Conservation (phyloP, 1,284 basidiomycete species). For the Stygiomarasmius scandens region DNA sequence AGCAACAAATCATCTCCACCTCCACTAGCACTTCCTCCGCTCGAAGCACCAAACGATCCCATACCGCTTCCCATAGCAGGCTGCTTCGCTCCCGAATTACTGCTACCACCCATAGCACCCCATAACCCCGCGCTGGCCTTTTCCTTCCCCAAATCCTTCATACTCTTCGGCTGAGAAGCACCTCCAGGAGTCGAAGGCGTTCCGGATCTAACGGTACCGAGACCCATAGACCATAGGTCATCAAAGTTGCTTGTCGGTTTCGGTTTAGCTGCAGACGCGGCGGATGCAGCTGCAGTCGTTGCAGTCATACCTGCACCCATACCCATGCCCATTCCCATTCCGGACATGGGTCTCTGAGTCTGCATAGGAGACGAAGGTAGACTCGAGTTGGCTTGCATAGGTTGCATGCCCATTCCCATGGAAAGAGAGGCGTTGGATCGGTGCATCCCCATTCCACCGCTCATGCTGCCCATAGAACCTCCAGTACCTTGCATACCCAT, state of each 20-base stretch:
- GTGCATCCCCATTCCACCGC: conserved; percentile 24
- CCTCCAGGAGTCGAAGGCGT: conserved; percentile 34
- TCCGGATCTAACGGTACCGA: conserved; percentile 46
- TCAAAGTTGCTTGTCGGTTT: conserved; percentile 65
- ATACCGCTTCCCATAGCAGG: conserved; percentile 27
- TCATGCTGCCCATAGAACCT: conserved; percentile 20
- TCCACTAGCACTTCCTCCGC: conserved; percentile 23
- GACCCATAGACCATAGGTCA: conserved; percentile 87
- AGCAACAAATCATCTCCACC: conserved; percentile 57
- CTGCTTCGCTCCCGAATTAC: conserved; percentile 11
- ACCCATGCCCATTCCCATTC: conserved; percentile 16
- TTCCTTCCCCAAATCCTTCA: conserved; percentile 86
- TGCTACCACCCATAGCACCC: conserved; percentile 49
- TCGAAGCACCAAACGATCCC: conserved; percentile 31
- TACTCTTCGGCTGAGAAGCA: conserved; percentile 60
- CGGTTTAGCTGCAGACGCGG: conserved; percentile 24
- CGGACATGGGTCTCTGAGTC: background rate
- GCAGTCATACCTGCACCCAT: conserved; percentile 13
- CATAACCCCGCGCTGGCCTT: conserved; percentile 76
- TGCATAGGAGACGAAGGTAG: no score
- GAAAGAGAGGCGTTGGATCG: conserved; percentile 27
- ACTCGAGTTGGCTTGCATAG: no score
- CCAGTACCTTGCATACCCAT: conserved; percentile 18
- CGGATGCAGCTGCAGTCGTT: conserved; percentile 13
- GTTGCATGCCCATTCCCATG: background rate